Evolutionary conservation across 352 stramenopile species (phyloP), one percentile per base, ranked within the genome.

Genomic region (Pythium guiyangense): DNA sequence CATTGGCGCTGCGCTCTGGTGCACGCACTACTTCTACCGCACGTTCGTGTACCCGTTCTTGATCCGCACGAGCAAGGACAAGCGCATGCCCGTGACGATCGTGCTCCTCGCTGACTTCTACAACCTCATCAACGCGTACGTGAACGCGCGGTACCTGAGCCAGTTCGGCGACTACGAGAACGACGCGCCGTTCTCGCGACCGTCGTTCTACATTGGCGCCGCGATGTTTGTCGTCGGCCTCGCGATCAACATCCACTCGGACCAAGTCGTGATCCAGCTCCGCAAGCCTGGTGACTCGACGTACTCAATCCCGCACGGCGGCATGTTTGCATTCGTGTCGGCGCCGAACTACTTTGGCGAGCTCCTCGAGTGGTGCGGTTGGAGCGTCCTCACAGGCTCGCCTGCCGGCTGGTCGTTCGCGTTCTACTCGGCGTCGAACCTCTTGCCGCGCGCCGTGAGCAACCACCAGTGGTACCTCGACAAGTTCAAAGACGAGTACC

Each of bases 321-420:
- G 73, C 20, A 59, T 92, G 61, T 92, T 92, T 55, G 62, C 74
- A 61, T 84, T 75, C 44, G 67, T 92, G n/a, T 86, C 79, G 40
- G 77, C 75, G n/a, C 74, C 81, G 8, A 92, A 92, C 65, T 87
- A 88, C 57, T 68, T 92, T 34, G 79, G 77, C 12, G 81, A 92
- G 50, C 67, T 88, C n/a, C 58, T 92, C 49, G 79, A 92, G 57
- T 92, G 81, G 81, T 64, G 55, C 11, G 81, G 81, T 53, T 92
- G 79, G 77, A 73, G 66, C 18, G 26, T 92, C 46, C 49, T 88
- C 50, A 72, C 75, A 29, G 66, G 71, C 66, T 90, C 81, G 31
- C 74, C 74, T 3, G 73, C 77, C 5, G 74, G 71, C 26, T 63
- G 67, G 34, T 81, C 69, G 6, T 81, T 84, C 43, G 67, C 57